These are phyloP conservation scores for Magnolia changhungtana DNA, from an alignment of 164 flowering plant genomes.

Conservation along the genomic window DNA sequence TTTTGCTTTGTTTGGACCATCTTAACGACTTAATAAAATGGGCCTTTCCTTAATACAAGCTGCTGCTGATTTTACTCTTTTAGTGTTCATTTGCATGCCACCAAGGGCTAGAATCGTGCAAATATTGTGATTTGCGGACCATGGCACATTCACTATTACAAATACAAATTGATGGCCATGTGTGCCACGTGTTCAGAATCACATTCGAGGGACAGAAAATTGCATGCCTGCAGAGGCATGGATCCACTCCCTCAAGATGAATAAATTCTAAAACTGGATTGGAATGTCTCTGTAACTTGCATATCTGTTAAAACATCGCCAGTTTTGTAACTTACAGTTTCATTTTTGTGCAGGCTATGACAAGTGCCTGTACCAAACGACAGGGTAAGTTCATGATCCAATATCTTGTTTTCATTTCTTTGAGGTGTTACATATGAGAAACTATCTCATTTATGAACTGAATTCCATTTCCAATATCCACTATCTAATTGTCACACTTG, in stretches of 20 bases:
- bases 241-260: neutral
- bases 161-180: too few relatives aligned
- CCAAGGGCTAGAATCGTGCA: too few relatives aligned
- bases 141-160: too few relatives aligned
- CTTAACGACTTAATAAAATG: too few relatives aligned
- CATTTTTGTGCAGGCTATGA: conserved; percentile 75
- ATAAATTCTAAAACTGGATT: neutral
- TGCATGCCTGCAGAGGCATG: too few relatives aligned
- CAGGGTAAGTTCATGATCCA: conserved; percentile 50
- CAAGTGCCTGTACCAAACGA: conserved; percentile 68
- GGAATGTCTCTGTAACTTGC: neutral
- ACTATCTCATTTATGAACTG: neutral
- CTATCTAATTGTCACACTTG: neutral
- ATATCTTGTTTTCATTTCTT: neutral
- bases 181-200: too few relatives aligned
- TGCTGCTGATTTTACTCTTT: too few relatives aligned
- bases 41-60: too few relatives aligned
- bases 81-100: too few relatives aligned
- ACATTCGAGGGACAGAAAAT: too few relatives aligned
- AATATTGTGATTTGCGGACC: too few relatives aligned
- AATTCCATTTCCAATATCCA: neutral
- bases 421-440: neutral
- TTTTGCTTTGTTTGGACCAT: too few relatives aligned
- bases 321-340: neutral
- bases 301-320: neutral